Conservation (phyloP, 164 flowering plant species). For the Tetrastigma voinierianum region DNA sequence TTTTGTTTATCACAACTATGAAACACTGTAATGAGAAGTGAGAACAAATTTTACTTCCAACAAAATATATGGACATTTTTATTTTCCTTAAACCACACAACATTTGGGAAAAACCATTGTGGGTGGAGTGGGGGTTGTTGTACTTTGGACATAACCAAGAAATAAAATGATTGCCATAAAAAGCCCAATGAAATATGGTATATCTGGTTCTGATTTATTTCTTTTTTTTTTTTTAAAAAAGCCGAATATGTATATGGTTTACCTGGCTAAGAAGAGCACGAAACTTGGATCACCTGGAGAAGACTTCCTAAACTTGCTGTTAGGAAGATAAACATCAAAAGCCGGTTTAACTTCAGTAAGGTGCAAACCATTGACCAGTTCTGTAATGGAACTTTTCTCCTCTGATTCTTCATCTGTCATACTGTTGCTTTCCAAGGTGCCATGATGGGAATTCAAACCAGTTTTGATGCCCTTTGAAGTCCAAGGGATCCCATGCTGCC, state of each 20-base stretch:
- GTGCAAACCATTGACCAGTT: constrained; percentile 33
- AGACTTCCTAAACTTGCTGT: constrained; percentile 78
- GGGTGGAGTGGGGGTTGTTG: too few species aligned
- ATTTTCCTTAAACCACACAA: too few species aligned
- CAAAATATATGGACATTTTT: too few species aligned
- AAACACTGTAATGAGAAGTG: too few species aligned
- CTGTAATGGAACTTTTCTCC: constrained; percentile 15
- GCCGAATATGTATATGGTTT: not conserved
- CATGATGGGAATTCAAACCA: constrained; percentile 15
- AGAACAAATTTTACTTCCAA: too few species aligned
- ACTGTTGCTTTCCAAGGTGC: constrained; percentile 7
- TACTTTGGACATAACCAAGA: too few species aligned
- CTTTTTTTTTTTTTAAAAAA: too few species aligned
- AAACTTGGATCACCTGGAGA: constrained; percentile 74
- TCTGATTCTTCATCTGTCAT: constrained; percentile 10
- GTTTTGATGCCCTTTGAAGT: constrained; percentile 37
- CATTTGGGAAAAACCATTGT: too few species aligned
- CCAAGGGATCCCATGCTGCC: constrained; percentile 68
- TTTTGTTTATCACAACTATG: too few species aligned
- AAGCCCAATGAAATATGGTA: too few species aligned
- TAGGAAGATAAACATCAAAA: constrained; percentile 82
- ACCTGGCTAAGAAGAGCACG: constrained; percentile 61
- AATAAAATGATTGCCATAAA: too few species aligned
- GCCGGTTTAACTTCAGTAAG: constrained; percentile 39
- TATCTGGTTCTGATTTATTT: too few species aligned